A percentile compares a stretch with the other conserved stretches of the same genome.
Evolutionary conservation across 1,139 yeast species (phyloP).

Genomic region (Yamadazyma diospyri): DNA sequence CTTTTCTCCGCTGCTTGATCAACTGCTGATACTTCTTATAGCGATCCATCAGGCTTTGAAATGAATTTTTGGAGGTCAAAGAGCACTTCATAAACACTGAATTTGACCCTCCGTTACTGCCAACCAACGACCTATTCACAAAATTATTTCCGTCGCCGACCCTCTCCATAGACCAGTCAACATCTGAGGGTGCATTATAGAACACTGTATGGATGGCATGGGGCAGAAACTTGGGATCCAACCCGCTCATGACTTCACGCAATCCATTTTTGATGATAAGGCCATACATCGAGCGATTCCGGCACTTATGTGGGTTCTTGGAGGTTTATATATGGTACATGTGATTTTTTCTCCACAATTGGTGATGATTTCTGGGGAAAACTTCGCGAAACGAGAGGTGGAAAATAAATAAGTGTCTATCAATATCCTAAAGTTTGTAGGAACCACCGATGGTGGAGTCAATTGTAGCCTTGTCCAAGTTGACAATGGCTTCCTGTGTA

Average conservation of each 20-base stretch:
- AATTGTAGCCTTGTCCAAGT: slow-evolving; percentile 20
- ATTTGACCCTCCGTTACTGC: slow-evolving; percentile 49
- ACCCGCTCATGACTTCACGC: slow-evolving; percentile 25
- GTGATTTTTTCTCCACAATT: slow-evolving; percentile 8
- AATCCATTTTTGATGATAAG: slow-evolving; percentile 28
- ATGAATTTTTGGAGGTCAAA: slow-evolving; percentile 37
- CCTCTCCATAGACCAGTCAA: slow-evolving; percentile 33
- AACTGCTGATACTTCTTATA: slow-evolving; percentile 23
- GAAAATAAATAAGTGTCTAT: too few species aligned
- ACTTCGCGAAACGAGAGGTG: neutral
- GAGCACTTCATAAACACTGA: slow-evolving; percentile 55
- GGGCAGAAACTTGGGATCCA: slow-evolving; percentile 27
- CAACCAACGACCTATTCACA: slow-evolving; percentile 55
- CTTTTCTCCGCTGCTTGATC: slow-evolving; percentile 13
- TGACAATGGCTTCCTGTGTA: slow-evolving; percentile 37
- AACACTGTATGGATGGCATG: slow-evolving; percentile 34
- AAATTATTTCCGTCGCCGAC: slow-evolving; percentile 57
- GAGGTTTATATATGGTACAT: slow-evolving; percentile 2
- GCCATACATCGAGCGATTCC: slow-evolving; percentile 4
- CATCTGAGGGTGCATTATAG: slow-evolving; percentile 19
- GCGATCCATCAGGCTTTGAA: slow-evolving; percentile 17
- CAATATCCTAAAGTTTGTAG: slow-evolving; percentile 14
- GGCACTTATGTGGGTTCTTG: neutral
- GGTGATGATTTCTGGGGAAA: neutral
- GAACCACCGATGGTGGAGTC: slow-evolving; percentile 16